A percentile compares a stretch with the other conserved stretches of the same genome.
Conservation (phyloP, 371 early-diverging fungal species). For the Mucor lusitanicus region DNA sequence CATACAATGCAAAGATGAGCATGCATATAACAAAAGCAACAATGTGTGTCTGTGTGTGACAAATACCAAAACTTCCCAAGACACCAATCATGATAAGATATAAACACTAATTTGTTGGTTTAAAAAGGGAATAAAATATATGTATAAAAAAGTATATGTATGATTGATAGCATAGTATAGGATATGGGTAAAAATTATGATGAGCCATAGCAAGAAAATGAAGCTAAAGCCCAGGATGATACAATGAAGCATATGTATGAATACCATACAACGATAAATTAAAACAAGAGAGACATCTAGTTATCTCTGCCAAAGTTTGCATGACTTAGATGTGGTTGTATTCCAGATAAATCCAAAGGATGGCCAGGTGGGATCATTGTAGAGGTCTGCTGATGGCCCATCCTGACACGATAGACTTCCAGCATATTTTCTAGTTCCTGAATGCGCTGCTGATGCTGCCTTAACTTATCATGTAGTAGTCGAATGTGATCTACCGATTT, state of each 20-base stretch:
- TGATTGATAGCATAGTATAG: not conserved
- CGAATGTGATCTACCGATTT: slow-evolving; percentile 89
- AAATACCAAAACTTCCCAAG: not conserved
- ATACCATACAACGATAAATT: not conserved
- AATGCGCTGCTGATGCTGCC: slow-evolving; percentile 59
- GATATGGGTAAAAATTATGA: not conserved
- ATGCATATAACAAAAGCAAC: not conserved
- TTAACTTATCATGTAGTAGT: slow-evolving; percentile 58
- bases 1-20: not conserved
- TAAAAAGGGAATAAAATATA: not conserved
- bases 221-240: not conserved
- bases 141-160: not conserved
- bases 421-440: slow-evolving; percentile 66
- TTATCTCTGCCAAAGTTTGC: slow-evolving; percentile 18
- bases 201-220: not conserved
- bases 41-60: not conserved
- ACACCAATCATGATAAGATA: not conserved
- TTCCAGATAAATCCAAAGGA: slow-evolving; percentile 34
- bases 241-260: not conserved
- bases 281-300: not conserved
- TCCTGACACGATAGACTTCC: slow-evolving; percentile 28
- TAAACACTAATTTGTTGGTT: not conserved
- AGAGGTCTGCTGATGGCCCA: slow-evolving; percentile 14
- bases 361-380: slow-evolving; percentile 22
- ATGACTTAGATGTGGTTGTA: slow-evolving; percentile 26